Evolutionary conservation across 352 stramenopile genomes (phyloP).

Genomic region (Phytophthora fragariaefolia): DNA sequence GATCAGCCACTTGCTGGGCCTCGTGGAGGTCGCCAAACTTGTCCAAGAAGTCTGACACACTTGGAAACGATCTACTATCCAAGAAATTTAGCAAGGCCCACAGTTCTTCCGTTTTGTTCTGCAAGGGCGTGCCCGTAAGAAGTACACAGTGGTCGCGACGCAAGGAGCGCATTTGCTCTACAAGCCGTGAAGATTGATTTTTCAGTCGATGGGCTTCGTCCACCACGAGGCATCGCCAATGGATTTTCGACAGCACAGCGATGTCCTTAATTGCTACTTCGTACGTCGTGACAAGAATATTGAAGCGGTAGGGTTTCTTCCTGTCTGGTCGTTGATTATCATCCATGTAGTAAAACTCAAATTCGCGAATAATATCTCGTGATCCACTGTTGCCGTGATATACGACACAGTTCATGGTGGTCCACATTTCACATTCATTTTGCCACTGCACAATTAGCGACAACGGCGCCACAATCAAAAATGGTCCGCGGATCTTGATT

Average conservation of each 20-base stretch:
- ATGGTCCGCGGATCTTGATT: slow-evolving; percentile 93
- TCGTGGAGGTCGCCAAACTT: slow-evolving; percentile 92
- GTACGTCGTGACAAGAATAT: slow-evolving; percentile 92
- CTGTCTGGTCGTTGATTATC: slow-evolving; percentile 73
- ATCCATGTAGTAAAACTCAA: slow-evolving; percentile 95
- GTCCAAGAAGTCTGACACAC: slow-evolving; percentile 93
- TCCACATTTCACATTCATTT: slow-evolving; percentile 99
- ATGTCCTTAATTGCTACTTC: slow-evolving; percentile 93
- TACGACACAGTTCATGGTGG: slow-evolving; percentile 98
- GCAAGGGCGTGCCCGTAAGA: slow-evolving; percentile 86
- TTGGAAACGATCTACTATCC: slow-evolving; percentile 93
- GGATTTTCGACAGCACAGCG: slow-evolving; percentile 95
- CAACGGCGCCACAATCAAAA: slow-evolving; percentile 98
- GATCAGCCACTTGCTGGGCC: slow-evolving; percentile 85
- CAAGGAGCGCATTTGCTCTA: slow-evolving; percentile 87
- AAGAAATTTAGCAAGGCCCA: slow-evolving; percentile 99
- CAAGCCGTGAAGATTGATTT: slow-evolving; percentile 85
- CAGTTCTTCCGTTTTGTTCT: slow-evolving; percentile 99
- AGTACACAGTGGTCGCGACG: slow-evolving; percentile 86
- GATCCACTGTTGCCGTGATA: slow-evolving; percentile 97
- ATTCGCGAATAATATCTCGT: slow-evolving; percentile 94
- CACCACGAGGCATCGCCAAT: slow-evolving; percentile 89
- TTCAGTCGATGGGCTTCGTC: slow-evolving; percentile 92
- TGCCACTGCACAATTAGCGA: slow-evolving; percentile 99
- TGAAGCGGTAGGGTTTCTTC: slow-evolving; percentile 88